Evolutionary conservation across 371 early-diverging fungal genomes (phyloP).

Genomic region (Smittium mucronatum): DNA sequence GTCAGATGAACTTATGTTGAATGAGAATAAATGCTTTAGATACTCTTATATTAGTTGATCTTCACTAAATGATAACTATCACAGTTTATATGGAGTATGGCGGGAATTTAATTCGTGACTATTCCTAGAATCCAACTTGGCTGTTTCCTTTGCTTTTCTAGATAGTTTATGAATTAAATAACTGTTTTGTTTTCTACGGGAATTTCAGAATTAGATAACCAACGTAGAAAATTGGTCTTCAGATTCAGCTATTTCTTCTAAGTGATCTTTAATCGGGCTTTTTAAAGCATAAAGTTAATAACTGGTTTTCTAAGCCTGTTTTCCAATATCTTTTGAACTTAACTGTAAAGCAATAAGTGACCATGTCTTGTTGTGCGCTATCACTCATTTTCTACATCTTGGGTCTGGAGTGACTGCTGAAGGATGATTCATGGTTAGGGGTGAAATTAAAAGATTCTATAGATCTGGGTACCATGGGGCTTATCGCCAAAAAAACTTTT

Average conservation of each 20-base stretch:
- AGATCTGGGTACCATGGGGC: background rate
- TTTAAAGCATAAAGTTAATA: background rate
- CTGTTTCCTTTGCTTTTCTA: background rate
- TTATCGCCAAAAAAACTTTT: background rate
- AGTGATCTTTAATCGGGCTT: background rate
- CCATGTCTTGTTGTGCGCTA: background rate
- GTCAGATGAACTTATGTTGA: background rate
- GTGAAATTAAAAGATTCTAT: background rate
- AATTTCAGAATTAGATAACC: background rate
- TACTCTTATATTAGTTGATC: background rate
- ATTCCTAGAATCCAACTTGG: background rate
- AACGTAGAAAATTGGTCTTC: background rate
- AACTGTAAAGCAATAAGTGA: background rate
- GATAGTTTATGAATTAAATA: background rate
- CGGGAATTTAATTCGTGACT: background rate
- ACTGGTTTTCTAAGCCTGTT: background rate
- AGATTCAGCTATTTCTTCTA: background rate
- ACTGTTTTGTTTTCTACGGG: background rate
- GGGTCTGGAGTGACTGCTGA: background rate
- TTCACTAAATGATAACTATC: background rate
- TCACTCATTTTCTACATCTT: background rate
- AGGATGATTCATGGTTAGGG: background rate
- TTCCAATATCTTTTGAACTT: background rate
- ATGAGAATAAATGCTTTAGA: background rate
- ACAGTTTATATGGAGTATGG: background rate